Evolutionary conservation across 495 filamentous ascomycete genomes (phyloP).

Genomic region (Parathielavia hyrcaniae): DNA sequence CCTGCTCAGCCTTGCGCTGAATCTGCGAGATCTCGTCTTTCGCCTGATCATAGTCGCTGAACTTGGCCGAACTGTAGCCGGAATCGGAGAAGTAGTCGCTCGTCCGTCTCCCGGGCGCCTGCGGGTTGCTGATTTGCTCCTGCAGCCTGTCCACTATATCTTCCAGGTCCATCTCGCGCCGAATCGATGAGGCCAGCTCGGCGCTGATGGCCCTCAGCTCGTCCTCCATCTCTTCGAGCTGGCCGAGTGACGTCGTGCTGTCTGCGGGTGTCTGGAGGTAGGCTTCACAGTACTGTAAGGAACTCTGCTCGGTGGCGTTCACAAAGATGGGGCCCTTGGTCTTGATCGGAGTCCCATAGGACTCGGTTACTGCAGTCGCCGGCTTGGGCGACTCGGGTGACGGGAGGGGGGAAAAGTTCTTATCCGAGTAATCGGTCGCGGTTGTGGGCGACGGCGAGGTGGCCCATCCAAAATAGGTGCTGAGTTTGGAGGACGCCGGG

Average conservation of each 20-base stretch:
- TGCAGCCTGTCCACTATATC: constrained; percentile 86
- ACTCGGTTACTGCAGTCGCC: constrained; percentile 26
- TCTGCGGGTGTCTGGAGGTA: constrained; percentile 44
- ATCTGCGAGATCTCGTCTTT: constrained; percentile 79
- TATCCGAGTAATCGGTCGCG: constrained; percentile 44
- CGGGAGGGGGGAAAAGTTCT: constrained; percentile 45
- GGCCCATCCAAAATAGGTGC: constrained; percentile 49
- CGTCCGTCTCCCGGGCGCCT: constrained; percentile 66
- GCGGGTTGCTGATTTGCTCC: constrained; percentile 56
- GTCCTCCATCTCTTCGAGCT: constrained; percentile 77
- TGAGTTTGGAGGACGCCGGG: constrained; percentile 47
- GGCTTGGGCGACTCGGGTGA: constrained; percentile 41
- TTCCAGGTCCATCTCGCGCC: constrained; percentile 93
- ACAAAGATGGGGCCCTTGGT: constrained; percentile 29
- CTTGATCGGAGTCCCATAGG: constrained; percentile 38
- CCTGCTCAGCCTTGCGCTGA: constrained; percentile 79
- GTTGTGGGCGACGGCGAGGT: constrained; percentile 39
- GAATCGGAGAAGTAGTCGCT: constrained; percentile 99
- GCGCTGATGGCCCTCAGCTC: constrained; percentile 88
- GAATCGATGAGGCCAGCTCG: constrained; percentile 86
- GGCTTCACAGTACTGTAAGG: constrained; percentile 41
- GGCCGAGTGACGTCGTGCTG: constrained; percentile 32
- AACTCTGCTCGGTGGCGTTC: constrained; percentile 31
- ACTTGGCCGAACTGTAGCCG: constrained; percentile 74
- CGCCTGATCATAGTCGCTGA: constrained; percentile 59